Base-by-base conservation (phyloP, 1,139 yeast genomes). In the Candida dubliniensis region DNA sequence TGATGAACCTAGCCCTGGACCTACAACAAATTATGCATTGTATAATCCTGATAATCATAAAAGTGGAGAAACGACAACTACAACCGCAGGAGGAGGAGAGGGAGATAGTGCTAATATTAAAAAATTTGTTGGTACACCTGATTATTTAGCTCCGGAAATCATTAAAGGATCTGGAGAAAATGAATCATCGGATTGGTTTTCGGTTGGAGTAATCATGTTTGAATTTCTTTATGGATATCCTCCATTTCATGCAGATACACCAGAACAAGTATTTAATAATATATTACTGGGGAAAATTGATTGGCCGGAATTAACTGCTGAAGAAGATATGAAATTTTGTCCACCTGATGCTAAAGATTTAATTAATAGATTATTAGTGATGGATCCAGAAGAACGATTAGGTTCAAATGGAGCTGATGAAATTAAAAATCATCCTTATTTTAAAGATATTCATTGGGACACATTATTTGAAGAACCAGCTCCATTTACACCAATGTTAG, bases 111-210 rank as follows among this genome's bases (percentile, higher is more conserved):
- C 52, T 31, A 67, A 63, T 15, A 51, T 60, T 30, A 69, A 68
- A 41, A 80, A 77, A 52, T 91, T 93, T 58, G 96, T 90, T 31
- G 99, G 99, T 0, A 95, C 99, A 0, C 99, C 99, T 0, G 99
- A 95, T 60, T 95, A 95, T 63, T 76, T 95, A 34, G 96, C 99
- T 0, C 99, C 99, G 0, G 99, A 95, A 60, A 91, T 97, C 0
- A 89, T 95, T 50, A 73, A 79, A 39, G 98, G 98, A 29, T 74
- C 76, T 6, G 88, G 89, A 0, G 97, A 93, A 61, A 89, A 84
- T 50, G 93, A 84, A 54, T 79, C 85, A 36, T 84, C 95, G 32
- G 99, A 95, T 69, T 95, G 99, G 99, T 95, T 99, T 99, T 88
- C 98, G 1, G 79, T 91, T 37, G 99, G 99, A 0, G 93, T 98